Conservation (phyloP, 2,329 filamentous ascomycete genomes). For the Plectosphaerella plurivora region DNA sequence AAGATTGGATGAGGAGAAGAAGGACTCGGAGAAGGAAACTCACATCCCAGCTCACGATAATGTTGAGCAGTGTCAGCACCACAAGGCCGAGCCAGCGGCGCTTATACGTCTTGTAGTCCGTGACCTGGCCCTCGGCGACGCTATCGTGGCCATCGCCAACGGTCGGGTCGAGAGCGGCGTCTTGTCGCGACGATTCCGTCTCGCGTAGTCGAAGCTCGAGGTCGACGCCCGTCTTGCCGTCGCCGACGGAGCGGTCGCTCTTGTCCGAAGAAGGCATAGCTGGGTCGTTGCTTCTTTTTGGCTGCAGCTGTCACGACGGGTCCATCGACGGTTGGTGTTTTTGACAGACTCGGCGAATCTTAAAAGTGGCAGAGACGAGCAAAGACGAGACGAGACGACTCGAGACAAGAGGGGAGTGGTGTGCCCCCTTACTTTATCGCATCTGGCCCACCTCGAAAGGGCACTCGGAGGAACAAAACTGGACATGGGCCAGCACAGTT, state of each 20-base stretch:
- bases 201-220: constrained; percentile 9
- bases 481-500: too few species aligned
- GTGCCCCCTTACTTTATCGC: too few species aligned
- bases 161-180: constrained; percentile 13
- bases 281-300: neutral
- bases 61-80: constrained; percentile 82
- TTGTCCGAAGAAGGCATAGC: neutral
- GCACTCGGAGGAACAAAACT: too few species aligned
- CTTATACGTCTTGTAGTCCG: constrained; percentile 58
- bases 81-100: constrained; percentile 83
- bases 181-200: constrained; percentile 1
- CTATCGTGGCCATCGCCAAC: constrained; percentile 15
- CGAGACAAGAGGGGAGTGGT: too few species aligned
- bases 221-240: constrained; percentile 4
- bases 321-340: too few species aligned
- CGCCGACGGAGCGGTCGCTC: neutral
- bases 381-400: too few species aligned
- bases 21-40: constrained; percentile 34
- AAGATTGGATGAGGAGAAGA: neutral
- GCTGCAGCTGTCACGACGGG: constrained; percentile 8
- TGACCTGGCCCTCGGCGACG: constrained; percentile 17
- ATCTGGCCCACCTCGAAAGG: too few species aligned
- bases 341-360: too few species aligned
- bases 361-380: too few species aligned
- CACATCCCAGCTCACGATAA: constrained; percentile 94